Evolutionary conservation across 2,329 filamentous ascomycete species (phyloP).

Genomic region (Mycosphaerella arachidis): DNA sequence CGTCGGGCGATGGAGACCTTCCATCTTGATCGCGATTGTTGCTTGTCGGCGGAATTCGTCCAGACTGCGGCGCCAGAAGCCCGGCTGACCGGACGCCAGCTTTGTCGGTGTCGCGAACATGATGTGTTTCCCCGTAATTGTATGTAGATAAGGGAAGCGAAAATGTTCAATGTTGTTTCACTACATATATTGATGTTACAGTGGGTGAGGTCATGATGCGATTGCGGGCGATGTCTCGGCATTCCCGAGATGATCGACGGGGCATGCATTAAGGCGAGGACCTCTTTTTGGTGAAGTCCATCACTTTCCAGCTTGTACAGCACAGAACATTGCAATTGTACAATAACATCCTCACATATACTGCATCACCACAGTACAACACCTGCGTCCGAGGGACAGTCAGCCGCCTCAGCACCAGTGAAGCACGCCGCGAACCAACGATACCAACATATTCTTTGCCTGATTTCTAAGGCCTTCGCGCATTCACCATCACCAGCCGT

Average conservation of each 20-base stretch:
- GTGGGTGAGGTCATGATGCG: background rate
- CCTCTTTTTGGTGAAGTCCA: background rate
- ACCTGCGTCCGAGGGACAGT: background rate
- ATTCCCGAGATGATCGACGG: background rate
- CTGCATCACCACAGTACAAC: background rate
- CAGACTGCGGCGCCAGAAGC: constrained; percentile 56
- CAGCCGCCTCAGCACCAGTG: too few relatives aligned
- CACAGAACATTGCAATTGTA: background rate
- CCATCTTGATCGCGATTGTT: constrained; percentile 59
- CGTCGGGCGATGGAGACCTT: constrained; percentile 62
- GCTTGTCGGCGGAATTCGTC: constrained; percentile 57
- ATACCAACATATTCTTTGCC: background rate
- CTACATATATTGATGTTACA: background rate
- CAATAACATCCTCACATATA: background rate
- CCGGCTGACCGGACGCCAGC: constrained; percentile 31
- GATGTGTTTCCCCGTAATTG: background rate
- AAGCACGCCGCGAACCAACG: background rate
- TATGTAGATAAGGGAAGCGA: background rate
- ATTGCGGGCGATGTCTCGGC: background rate
- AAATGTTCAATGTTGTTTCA: background rate
- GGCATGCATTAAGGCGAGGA: background rate
- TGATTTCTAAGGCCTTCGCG: background rate
- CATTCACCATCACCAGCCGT: background rate
- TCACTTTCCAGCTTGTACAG: background rate
- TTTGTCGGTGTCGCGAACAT: constrained; percentile 21